These are phyloP conservation scores for Ophiocordyceps camponoti-saundersi DNA, from an alignment of 2,329 filamentous ascomycete genomes.

Conservation along the genomic window DNA sequence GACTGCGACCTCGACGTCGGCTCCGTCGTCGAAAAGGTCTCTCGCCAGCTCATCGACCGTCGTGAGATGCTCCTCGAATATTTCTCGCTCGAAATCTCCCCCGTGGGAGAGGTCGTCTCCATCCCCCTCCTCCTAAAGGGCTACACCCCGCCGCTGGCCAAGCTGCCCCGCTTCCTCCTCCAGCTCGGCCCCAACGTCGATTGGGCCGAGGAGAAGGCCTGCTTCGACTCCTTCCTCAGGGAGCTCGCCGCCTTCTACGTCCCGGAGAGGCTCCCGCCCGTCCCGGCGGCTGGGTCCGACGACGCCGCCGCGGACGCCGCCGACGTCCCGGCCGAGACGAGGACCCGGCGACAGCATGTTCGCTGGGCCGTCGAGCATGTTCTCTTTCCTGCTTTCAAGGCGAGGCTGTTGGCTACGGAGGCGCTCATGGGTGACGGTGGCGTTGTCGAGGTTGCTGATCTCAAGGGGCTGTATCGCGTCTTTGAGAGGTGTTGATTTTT, in stretches of 20 bases:
- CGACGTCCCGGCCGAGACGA: constrained; percentile 30
- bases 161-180: constrained; percentile 77
- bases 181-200: constrained; percentile 75
- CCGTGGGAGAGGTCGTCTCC: constrained; percentile 56
- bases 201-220: constrained; percentile 71
- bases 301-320: constrained; percentile 17
- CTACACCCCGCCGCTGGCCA: constrained; percentile 71
- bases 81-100: constrained; percentile 71
- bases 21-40: constrained; percentile 38
- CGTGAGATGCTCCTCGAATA: constrained; percentile 86
- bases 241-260: constrained; percentile 86
- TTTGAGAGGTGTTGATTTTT: constrained; percentile 71
- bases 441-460: constrained; percentile 73
- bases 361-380: constrained; percentile 63
- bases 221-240: constrained; percentile 69
- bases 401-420: constrained; percentile 66
- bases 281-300: constrained; percentile 11
- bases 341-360: constrained; percentile 50
- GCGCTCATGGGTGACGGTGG: constrained; percentile 54
- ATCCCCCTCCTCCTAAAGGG: constrained; percentile 79
- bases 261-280: constrained; percentile 61
- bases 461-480: constrained; percentile 84
- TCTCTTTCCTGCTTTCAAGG: constrained; percentile 78
- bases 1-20: constrained; percentile 52
- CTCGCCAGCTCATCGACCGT: constrained; percentile 52